Conservation (phyloP, 202 grass and related monocot genomes). For the Digitaria exilis region DNA sequence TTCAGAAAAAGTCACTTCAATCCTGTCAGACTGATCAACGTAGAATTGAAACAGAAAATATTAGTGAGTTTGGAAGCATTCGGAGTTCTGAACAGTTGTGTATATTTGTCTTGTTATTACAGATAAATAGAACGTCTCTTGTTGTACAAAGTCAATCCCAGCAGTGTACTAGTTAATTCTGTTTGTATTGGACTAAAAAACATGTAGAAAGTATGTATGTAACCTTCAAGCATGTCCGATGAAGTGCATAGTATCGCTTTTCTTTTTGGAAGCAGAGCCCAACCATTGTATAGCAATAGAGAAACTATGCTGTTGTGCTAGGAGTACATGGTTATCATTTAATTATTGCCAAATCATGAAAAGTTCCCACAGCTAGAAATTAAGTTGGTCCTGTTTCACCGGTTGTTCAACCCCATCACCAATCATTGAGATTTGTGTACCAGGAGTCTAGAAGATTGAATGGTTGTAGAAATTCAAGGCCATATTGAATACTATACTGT, state of each 20-base stretch:
- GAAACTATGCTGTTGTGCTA: not conserved
- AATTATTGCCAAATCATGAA: slow-evolving; percentile 15
- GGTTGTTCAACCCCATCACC: not conserved
- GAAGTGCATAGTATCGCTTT: not conserved
- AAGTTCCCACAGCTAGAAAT: not conserved
- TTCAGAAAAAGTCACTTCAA: not conserved
- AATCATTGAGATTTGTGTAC: not conserved
- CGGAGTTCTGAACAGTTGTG: not conserved
- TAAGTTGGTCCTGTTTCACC: not conserved
- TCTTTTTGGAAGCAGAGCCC: not conserved
- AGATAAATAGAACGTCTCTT: not conserved
- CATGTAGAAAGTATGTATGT: not conserved
- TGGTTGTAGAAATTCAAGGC: not conserved
- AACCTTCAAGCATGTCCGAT: not conserved
- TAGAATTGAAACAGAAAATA: not conserved
- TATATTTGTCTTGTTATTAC: not conserved
- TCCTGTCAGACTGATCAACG: not conserved
- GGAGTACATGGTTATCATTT: not conserved
- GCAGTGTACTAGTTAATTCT: not conserved
- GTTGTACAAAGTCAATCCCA: not conserved
- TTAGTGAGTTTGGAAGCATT: not conserved
- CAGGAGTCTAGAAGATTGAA: not conserved
- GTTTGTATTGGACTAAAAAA: not conserved
- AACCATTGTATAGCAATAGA: not conserved
- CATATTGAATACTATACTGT: not conserved